phyloP scores from a whole-genome alignment of 177 flowering plant species.

The Vitis hybrid region DNA sequence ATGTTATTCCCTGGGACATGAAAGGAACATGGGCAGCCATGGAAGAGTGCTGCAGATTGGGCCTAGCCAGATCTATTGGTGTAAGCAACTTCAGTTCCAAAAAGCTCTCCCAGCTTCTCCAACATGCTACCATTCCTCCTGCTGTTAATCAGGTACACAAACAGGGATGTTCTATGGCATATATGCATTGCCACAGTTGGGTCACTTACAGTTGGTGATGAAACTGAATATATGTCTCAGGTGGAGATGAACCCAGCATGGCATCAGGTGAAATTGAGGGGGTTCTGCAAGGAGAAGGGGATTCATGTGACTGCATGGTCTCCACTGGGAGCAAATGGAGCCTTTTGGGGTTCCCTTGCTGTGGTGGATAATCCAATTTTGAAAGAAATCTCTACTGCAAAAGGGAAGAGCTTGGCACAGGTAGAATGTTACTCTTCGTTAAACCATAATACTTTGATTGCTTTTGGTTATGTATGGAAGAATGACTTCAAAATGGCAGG shows the following conservation, averaged over 20 bases:
- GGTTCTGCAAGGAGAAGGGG: slow-evolving; percentile 23
- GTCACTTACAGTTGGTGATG: neutral
- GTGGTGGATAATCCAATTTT: slow-evolving; percentile 16
- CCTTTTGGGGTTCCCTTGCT: slow-evolving; percentile 13
- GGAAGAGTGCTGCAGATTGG: slow-evolving; percentile 24
- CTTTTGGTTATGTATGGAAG: no score
- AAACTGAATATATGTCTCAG: slow-evolving; percentile 7
- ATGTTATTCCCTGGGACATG: slow-evolving; percentile 13
- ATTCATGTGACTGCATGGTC: slow-evolving; percentile 26
- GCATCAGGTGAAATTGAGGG: slow-evolving; percentile 19
- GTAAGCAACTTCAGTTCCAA: slow-evolving; percentile 41
- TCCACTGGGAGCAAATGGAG: slow-evolving; percentile 20
- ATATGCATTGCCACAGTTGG: neutral
- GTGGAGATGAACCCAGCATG: slow-evolving; percentile 29
- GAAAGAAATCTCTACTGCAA: slow-evolving; percentile 15
- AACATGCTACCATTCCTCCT: slow-evolving; percentile 25
- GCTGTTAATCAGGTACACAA: slow-evolving; percentile 31
- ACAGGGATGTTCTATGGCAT: no score
- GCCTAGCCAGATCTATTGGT: slow-evolving; percentile 39
- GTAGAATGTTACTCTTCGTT: neutral
- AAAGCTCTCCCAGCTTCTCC: slow-evolving; percentile 19
- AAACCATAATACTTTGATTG: no score
- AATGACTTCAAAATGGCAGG: no score
- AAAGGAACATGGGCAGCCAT: no score
- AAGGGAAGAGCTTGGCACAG: slow-evolving; percentile 23